Base-by-base conservation (phyloP, 2,329 filamentous ascomycete species). In the Davidsoniella neocaledoniae region DNA sequence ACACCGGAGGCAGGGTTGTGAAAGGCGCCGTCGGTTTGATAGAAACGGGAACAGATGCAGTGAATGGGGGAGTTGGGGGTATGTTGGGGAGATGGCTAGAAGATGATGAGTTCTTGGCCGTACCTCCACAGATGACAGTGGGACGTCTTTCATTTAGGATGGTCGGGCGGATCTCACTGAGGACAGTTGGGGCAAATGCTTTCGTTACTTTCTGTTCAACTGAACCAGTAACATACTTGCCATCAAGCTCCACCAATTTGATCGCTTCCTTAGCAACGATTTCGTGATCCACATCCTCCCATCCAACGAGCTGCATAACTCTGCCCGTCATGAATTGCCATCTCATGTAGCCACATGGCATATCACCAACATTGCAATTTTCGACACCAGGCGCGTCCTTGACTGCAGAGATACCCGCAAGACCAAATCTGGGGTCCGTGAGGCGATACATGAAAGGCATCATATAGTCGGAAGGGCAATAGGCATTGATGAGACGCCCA, bases 401-500 rank as follows among this genome's bases (percentile, higher is more conserved):
- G 29, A 91, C 75, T 14, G 74, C 73, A 61, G 94, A 83, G 16
- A 96, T 66, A 0, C 90, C 90, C 0, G 88, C 87, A 33, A 96
- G 73, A 2, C 90, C 88, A 54, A 83, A 81, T 55, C 91, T 81
- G 46, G 90, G 75, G 56, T 81, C 86, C 49, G 83, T 85, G 2
- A 79, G 85, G 46, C 90, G 80, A 62, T 90, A 94, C 38, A 95
- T 69, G 61, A 95, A 94, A 1, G 79, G 87, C 2, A 96, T 77
- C 21, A 95, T 79, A 56, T 86, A 87, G 62, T 96, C 90, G 43
- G 86, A 84, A 47, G 82, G 79, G 1, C 85, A 93, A 62, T 81
- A 95, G 3, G 91, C 86, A 57, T 95, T 96, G 59, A 95, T 73
- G n/a, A 95, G 70, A 19, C 87, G 77, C 0, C 88, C 87, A 39